phyloP scores from a whole-genome alignment of 805 yeast genomes.

The Barnettozyma pratensis region DNA sequence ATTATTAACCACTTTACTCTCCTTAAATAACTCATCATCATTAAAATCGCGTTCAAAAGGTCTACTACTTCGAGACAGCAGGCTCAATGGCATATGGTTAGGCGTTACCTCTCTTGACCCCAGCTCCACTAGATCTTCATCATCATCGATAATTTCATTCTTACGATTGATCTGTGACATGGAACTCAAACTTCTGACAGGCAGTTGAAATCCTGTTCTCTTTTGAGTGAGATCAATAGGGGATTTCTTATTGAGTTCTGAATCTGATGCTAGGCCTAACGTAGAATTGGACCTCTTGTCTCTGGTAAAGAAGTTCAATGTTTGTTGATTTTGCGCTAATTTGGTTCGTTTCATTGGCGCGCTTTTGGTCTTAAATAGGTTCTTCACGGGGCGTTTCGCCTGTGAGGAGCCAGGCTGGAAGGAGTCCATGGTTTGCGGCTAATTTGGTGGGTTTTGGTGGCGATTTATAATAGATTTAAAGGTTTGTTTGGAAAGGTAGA shows the following conservation, averaged over 20 bases:
- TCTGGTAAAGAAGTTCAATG: conserved; percentile 5
- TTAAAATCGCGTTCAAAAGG: background rate
- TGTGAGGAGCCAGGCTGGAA: background rate
- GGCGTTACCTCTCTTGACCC: background rate
- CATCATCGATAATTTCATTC: background rate
- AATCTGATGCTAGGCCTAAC: background rate
- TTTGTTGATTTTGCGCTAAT: conserved; percentile 3
- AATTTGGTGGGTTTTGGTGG: too few relatives aligned
- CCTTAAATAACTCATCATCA: conserved; percentile 3
- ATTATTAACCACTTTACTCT: conserved; percentile 4
- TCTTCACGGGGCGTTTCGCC: background rate
- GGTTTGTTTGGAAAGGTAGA: too few relatives aligned
- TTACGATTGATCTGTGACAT: background rate
- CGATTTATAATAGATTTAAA: too few relatives aligned
- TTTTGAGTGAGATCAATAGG: background rate
- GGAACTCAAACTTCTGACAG: conserved; percentile 1
- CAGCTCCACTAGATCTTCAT: background rate
- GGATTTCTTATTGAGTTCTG: background rate
- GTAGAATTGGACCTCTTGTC: background rate
- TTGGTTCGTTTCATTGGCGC: conserved; percentile 4
- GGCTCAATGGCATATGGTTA: background rate
- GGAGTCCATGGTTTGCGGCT: too few relatives aligned
- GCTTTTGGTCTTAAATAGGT: conserved; percentile 3
- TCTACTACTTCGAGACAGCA: background rate
- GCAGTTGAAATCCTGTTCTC: background rate